These are phyloP conservation scores for Yamadazyma atmosphaerica DNA, from an alignment of 1,139 yeast species.

Conservation along the genomic window DNA sequence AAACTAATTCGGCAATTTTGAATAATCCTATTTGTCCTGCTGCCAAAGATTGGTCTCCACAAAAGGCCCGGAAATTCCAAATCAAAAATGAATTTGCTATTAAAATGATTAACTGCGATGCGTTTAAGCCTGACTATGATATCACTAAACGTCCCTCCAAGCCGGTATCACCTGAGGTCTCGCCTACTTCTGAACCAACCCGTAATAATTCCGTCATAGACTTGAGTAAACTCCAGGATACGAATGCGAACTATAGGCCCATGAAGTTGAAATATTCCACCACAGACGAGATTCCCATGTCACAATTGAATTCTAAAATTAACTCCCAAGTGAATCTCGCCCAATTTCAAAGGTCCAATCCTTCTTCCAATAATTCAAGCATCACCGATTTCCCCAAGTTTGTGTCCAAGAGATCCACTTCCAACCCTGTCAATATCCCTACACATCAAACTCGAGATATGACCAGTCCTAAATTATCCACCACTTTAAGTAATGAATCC, in stretches of 20 bases:
- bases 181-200: constrained; percentile 47
- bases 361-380: constrained; percentile 27
- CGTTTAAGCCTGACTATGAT: constrained; percentile 35
- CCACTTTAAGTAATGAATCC: constrained; percentile 13
- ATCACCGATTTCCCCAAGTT: constrained; percentile 30
- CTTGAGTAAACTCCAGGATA: constrained; percentile 35
- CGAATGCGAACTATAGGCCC: constrained; percentile 42
- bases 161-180: constrained; percentile 46
- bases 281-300: constrained; percentile 43
- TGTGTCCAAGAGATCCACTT: constrained; percentile 20
- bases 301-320: constrained; percentile 39
- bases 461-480: constrained; percentile 14
- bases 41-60: constrained; percentile 42
- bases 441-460: constrained; percentile 18
- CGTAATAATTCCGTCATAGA: constrained; percentile 46
- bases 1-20: constrained; percentile 15
- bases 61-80: constrained; percentile 24
- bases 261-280: constrained; percentile 42
- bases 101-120: constrained; percentile 40
- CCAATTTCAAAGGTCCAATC: constrained; percentile 26
- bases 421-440: constrained; percentile 22
- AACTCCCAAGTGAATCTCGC: constrained; percentile 39
- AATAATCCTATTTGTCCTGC: constrained; percentile 38
- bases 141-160: constrained; percentile 32
- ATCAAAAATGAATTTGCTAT: constrained; percentile 37